These are phyloP conservation scores for Globomyces pollinis-pini DNA, from an alignment of 192 early-diverging fungal genomes.

Conservation along the genomic window DNA sequence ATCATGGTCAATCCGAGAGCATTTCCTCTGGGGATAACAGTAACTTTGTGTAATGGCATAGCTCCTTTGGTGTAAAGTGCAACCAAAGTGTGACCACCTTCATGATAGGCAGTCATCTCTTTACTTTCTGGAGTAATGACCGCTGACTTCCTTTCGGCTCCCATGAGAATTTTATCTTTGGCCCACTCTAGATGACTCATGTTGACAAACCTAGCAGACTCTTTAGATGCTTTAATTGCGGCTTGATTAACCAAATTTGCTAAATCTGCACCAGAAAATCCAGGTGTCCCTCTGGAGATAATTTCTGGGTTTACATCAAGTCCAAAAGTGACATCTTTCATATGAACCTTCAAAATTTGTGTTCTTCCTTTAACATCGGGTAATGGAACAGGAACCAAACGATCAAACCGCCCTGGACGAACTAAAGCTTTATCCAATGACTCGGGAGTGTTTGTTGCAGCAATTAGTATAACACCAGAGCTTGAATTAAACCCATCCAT, in stretches of 20 bases:
- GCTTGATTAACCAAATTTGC: conserved; percentile 97
- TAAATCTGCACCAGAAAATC: conserved; percentile 99
- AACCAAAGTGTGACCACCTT: conserved; percentile 94
- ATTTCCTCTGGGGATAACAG: conserved; percentile 92
- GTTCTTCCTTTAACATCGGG: conserved; percentile 95
- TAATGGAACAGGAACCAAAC: conserved; percentile 84
- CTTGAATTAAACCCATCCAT: conserved; percentile 96
- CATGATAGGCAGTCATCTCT: conserved; percentile 91
- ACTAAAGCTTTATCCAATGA: conserved; percentile 93
- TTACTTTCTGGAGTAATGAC: conserved; percentile 85
- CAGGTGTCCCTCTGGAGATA: conserved; percentile 93
- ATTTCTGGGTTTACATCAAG: conserved; percentile 68
- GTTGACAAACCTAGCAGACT: conserved; percentile 59
- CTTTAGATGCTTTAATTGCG: conserved; percentile 88
- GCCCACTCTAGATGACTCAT: conserved; percentile 90
- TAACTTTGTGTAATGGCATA: conserved; percentile 95
- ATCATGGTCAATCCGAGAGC: conserved; percentile 83
- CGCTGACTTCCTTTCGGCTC: conserved; percentile 86
- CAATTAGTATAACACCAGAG: conserved; percentile 97
- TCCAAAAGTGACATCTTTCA: conserved; percentile 68
- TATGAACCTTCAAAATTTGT: conserved; percentile 87
- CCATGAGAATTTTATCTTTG: conserved; percentile 99
- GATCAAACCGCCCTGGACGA: conserved; percentile 95
- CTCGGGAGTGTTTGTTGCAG: conserved; percentile 97
- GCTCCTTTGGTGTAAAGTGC: conserved; percentile 93